These are phyloP conservation scores for Aspergillus asperescens DNA, from an alignment of 495 filamentous ascomycete genomes.

Conservation along the genomic window DNA sequence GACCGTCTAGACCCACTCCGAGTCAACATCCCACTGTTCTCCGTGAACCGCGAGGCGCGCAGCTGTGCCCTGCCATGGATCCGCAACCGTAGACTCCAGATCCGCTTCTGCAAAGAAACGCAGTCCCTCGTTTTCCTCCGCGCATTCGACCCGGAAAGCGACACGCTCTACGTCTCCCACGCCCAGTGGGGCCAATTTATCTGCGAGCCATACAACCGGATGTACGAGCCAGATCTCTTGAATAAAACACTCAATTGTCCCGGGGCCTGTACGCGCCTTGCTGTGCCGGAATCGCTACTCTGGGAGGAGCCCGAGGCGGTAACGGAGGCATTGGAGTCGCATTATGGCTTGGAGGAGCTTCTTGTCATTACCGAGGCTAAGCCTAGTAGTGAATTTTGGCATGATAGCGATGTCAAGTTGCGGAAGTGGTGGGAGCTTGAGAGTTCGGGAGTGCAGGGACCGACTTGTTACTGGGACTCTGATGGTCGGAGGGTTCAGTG, in stretches of 20 bases:
- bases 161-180: not conserved
- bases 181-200: not conserved
- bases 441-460: not conserved
- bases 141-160: not conserved
- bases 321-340: too few relatives aligned
- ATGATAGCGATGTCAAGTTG: not conserved
- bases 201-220: not conserved
- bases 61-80: not conserved
- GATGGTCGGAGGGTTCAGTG: not conserved
- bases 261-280: too few relatives aligned
- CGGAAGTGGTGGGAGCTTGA: not conserved
- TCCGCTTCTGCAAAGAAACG: not conserved
- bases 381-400: not conserved
- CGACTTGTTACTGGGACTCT: not conserved
- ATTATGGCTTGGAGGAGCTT: too few relatives aligned
- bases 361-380: too few relatives aligned
- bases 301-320: not conserved
- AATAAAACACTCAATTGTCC: not conserved
- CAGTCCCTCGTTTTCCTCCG: not conserved
- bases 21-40: not conserved
- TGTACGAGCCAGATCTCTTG: not conserved
- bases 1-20: not conserved
- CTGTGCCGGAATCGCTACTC: not conserved
- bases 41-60: not conserved
- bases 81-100: not conserved